Conservation (phyloP, 108 stramenopile genomes). For the Chaetoceros tenuissimus region DNA sequence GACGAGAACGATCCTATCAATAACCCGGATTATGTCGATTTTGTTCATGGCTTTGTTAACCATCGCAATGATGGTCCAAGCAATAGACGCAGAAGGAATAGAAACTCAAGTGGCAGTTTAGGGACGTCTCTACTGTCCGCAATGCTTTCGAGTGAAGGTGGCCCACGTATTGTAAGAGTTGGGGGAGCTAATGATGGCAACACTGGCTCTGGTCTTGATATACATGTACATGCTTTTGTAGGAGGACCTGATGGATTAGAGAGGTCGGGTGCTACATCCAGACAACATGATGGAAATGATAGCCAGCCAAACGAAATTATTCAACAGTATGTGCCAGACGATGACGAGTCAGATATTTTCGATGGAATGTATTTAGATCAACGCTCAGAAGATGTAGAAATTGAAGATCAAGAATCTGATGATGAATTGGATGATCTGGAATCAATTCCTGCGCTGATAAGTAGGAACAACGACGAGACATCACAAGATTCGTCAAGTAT, state of each 20-base stretch:
- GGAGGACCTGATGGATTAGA: slow-evolving; percentile 73
- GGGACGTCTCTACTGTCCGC: slow-evolving; percentile 23
- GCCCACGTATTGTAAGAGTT: slow-evolving; percentile 21
- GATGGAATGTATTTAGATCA: too few relatives aligned
- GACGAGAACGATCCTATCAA: slow-evolving; percentile 8
- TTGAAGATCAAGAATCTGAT: too few relatives aligned
- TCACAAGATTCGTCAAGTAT: too few relatives aligned
- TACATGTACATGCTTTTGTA: slow-evolving; percentile 88
- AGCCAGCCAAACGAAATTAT: too few relatives aligned
- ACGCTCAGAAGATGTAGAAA: too few relatives aligned
- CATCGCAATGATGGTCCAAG: not conserved
- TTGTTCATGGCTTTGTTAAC: not conserved
- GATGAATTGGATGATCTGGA: too few relatives aligned
- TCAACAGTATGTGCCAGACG: too few relatives aligned
- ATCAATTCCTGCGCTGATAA: too few relatives aligned
- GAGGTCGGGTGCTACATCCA: too few relatives aligned
- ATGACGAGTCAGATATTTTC: too few relatives aligned
- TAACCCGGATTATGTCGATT: not conserved
- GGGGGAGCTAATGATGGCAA: slow-evolving; percentile 18
- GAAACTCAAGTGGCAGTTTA: not conserved
- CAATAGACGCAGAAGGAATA: not conserved
- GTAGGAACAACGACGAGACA: too few relatives aligned
- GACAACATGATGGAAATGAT: too few relatives aligned
- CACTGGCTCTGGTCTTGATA: slow-evolving; percentile 63
- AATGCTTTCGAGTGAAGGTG: slow-evolving; percentile 14